Percentiles rank a stretch among this genome's conserved stretches.
Evolutionary conservation across 495 filamentous ascomycete genomes (phyloP).

Genomic region (Schizothecium vesticola): DNA sequence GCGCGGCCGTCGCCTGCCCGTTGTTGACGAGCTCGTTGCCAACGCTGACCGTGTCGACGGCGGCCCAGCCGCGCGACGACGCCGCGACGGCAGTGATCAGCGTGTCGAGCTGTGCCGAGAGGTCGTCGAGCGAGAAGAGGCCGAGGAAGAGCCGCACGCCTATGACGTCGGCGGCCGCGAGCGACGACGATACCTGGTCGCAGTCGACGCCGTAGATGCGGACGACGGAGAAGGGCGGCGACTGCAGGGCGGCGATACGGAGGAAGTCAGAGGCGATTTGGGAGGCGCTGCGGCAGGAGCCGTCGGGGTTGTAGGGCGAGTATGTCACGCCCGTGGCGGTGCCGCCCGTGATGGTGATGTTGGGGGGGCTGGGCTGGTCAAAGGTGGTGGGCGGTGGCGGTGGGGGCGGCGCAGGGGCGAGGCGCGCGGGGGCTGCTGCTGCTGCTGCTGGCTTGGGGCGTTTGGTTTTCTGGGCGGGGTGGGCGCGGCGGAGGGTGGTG

Average conservation of each 20-base stretch:
- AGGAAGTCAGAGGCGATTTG: conserved; percentile 61
- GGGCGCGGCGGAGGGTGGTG: background rate
- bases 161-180: conserved; percentile 51
- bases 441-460: background rate
- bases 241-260: conserved; percentile 31
- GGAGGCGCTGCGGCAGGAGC: conserved; percentile 59
- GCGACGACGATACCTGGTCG: conserved; percentile 57
- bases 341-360: conserved; percentile 11
- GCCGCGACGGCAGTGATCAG: conserved; percentile 45
- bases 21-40: conserved; percentile 79
- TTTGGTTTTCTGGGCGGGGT: background rate
- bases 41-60: conserved; percentile 64
- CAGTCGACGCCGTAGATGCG: conserved; percentile 82
- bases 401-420: background rate
- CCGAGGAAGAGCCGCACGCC: conserved; percentile 68
- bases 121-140: conserved; percentile 58
- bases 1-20: conserved; percentile 43
- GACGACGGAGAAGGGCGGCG: conserved; percentile 48
- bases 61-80: conserved; percentile 27
- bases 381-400: background rate
- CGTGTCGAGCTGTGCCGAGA: conserved; percentile 46
- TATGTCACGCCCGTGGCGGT: conserved; percentile 60
- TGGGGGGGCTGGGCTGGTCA: conserved; percentile 9
- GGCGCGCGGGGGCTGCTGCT: background rate
- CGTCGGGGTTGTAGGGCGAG: conserved; percentile 63